Percentiles rank a stretch among this genome's conserved stretches.
phyloP scores from a whole-genome alignment of 2,329 filamentous ascomycete species.

The Arthrocladium fulminans region DNA sequence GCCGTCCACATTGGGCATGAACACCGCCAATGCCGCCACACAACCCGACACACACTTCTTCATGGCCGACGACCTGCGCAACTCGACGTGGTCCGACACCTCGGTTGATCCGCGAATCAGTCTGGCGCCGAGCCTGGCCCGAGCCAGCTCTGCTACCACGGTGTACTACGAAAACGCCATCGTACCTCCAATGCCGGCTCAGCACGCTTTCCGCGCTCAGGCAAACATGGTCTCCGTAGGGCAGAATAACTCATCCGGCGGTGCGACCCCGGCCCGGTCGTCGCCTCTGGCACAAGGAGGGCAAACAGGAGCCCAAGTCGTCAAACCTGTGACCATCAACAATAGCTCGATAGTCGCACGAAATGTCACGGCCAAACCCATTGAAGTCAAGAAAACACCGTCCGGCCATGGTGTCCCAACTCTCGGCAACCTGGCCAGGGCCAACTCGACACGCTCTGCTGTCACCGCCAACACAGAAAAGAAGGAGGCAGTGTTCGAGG shows the following conservation, averaged over 20 bases:
- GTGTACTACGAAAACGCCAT: slow-evolving; percentile 89
- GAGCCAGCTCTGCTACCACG: slow-evolving; percentile 73
- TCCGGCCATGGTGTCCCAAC: slow-evolving; percentile 27
- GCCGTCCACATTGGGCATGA: slow-evolving; percentile 66
- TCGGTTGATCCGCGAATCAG: slow-evolving; percentile 39
- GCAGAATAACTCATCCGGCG: slow-evolving; percentile 43
- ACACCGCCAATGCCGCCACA: slow-evolving; percentile 47
- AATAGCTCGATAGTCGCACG: slow-evolving; percentile 38
- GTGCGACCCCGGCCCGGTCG: slow-evolving; percentile 29
- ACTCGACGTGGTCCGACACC: slow-evolving; percentile 68
- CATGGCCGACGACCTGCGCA: slow-evolving; percentile 77
- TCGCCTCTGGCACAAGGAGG: slow-evolving; percentile 19
- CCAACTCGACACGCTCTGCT: slow-evolving; percentile 13
- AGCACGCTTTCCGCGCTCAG: slow-evolving; percentile 78
- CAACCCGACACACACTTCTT: slow-evolving; percentile 70
- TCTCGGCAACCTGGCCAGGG: slow-evolving; percentile 24
- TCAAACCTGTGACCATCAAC: slow-evolving; percentile 22
- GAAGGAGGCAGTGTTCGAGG: slow-evolving; percentile 14
- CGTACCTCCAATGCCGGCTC: slow-evolving; percentile 66
- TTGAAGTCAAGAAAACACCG: slow-evolving; percentile 34
- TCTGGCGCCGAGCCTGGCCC: slow-evolving; percentile 38
- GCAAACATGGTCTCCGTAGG: slow-evolving; percentile 91
- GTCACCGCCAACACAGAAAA: slow-evolving; percentile 11
- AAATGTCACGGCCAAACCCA: slow-evolving; percentile 35
- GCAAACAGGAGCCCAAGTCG: neutral